Conservation (phyloP, 169 alveolate genomes). For the Plasmodium blacklocki region DNA sequence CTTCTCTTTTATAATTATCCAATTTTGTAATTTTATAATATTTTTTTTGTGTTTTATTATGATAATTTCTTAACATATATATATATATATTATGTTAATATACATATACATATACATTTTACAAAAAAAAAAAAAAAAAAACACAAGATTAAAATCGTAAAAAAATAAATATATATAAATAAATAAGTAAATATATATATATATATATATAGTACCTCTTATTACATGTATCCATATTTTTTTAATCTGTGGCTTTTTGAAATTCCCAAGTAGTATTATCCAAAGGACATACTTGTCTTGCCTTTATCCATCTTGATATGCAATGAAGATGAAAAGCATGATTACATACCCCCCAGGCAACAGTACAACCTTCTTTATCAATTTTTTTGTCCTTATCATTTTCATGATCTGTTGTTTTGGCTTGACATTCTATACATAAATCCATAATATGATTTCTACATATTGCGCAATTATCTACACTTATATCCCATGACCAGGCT, state of each 20-base stretch:
- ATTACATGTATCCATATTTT: background rate
- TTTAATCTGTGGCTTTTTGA: slow-evolving; percentile 87
- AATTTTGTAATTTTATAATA: no score
- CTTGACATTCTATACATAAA: slow-evolving; percentile 98
- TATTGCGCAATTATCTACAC: slow-evolving; percentile 99
- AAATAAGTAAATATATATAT: background rate
- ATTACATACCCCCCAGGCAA: slow-evolving; percentile 99
- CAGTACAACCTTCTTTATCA: slow-evolving; percentile 95
- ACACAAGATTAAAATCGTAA: background rate
- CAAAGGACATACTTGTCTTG: slow-evolving; percentile 98
- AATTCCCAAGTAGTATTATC: slow-evolving; percentile 97
- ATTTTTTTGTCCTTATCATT: slow-evolving; percentile 73
- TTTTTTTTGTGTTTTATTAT: no score
- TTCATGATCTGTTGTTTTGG: slow-evolving; percentile 86
- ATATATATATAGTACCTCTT: no score
- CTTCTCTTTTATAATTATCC: no score
- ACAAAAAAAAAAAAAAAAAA: slow-evolving; percentile 6
- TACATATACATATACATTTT: background rate
- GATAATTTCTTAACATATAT: background rate
- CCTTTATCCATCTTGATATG: slow-evolving; percentile 98
- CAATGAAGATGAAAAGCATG: slow-evolving; percentile 99
- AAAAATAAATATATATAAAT: background rate
- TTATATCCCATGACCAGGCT: slow-evolving; percentile 99
- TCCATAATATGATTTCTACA: slow-evolving; percentile 99
- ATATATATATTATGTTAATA: background rate